Evolutionary conservation across 768 basidiomycete genomes (phyloP), one percentile per base, ranked within the genome.

Genomic region (Bullera alba): DNA sequence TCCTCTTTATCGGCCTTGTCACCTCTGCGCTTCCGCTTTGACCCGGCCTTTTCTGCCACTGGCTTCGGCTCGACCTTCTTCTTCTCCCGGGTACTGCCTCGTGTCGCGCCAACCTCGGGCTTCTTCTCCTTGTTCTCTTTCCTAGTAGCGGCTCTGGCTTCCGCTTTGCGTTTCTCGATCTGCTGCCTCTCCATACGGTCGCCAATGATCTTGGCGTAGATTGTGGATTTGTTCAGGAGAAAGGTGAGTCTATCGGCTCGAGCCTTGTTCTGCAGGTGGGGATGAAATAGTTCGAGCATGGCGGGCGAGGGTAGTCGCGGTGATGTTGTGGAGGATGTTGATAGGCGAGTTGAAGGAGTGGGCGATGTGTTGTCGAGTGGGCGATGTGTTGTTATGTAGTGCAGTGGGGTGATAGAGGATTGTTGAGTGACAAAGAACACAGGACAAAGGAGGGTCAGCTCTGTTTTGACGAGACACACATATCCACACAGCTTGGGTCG

Each of bases 171-270:
- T 56, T 65, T 67, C 23, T 62, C 63, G 46, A 48, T 66, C 22
- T 65, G 65, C 53, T 67, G 75, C 56, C 50, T 50, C 54, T 87
- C 85, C 85, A 90, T 89, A 50, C 83, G 80, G 21, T 80, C 76
- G 41, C 82, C 80, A 14, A 91, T 76, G 35, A 86, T 77, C 46
- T 75, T 77, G 1, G 87, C 83, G 61, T 84, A 90, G n/a, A 83
- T 76, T 1, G 80, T 79, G 0, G 86, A 87, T 60, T 84, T 84
- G 47, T 88, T 78, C 19, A 91, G 77, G 22, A 91, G 79, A 44
- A 77, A 81, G 7, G 54, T 49, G 1, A 69, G 50, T 10, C 63
- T 51, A 8, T 49, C 46, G 5, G 61, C 61, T 22, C 67, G 58
- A 8, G 67, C 67, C 14, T 56, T 26, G 17, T 55, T 48, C 61